Conservation (phyloP, 176 grass and related monocot genomes). For the Dactylis glomerata region DNA sequence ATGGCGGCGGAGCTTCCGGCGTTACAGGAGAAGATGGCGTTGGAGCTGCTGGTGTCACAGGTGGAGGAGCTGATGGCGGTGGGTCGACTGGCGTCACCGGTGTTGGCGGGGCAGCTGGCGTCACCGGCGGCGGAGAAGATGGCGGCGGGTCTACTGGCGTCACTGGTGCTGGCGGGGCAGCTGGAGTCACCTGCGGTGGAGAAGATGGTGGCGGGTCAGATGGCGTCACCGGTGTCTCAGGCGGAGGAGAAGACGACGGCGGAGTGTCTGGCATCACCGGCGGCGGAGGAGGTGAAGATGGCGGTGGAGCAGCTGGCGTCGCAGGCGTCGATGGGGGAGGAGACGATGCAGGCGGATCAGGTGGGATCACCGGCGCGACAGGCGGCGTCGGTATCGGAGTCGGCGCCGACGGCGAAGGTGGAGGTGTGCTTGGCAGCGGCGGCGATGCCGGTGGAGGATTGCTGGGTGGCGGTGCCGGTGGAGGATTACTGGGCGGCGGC, state of each 20-base stretch:
- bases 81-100: not conserved
- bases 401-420: not conserved
- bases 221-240: not conserved
- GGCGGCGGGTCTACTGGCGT: not conserved
- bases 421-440: not conserved
- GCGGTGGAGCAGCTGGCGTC: not conserved
- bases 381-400: not conserved
- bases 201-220: not conserved
- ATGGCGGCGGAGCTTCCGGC: not conserved
- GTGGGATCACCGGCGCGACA: not conserved
- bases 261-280: not conserved
- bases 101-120: not conserved
- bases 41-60: not conserved
- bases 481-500: not conserved
- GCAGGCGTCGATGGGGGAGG: not conserved
- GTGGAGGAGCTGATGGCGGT: not conserved
- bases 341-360: not conserved
- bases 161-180: not conserved
- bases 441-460: not conserved
- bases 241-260: not conserved
- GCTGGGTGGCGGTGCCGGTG: not conserved
- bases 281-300: not conserved
- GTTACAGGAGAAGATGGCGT: not conserved
- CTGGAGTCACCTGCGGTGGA: not conserved
- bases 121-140: not conserved